Base-by-base conservation (phyloP, 2,329 filamentous ascomycete species). In the Rutstroemia sp. region DNA sequence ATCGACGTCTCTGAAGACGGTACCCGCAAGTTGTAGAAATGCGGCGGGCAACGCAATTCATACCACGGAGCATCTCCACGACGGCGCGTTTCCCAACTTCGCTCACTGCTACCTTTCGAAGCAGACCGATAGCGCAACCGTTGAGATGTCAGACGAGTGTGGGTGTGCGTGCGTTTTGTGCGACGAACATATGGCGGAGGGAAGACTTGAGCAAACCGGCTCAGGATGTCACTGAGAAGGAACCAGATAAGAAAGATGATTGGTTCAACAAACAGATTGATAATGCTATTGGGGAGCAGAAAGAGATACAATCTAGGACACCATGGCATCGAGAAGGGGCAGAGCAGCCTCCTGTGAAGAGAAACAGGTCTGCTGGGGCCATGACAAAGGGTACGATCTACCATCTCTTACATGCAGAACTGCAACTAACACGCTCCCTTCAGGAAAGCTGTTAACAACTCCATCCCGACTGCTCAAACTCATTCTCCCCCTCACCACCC, bases 371-470 rank as follows among this genome's bases (percentile, higher is more conserved):
- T 48, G 61, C 81, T 69, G 72, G 79, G 59, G 77, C 77, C 12
- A 86, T 87, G 82, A 83, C 80, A 2, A 86, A 85, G 70, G 85
- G 82, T 82, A 49, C 44, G 14, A 42, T 38, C 18, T 23, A 16
- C 30, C 34, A 51, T 39, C 55, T 30, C 46, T 5, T 27, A 5
- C 21, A 5, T 42, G 21, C 47, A 21, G 18, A 23, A 49, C 5
- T 10, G 4, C 9, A 18, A 23, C 42, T 51, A 44, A 57, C 12
- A n/a, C 3, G 48, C 25, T n/a, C 46, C 8, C 8, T 12, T 23
- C 42, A 86, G 87, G 89, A 19, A 90, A 90, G 68, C 79, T 95
- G 2, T 73, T 92, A 27, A 92, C 88, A 0, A 95, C 90, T 0
- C 89, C 89, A 0, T 58, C 58, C 9, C 27, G 52, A 7, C 44